Conservation (phyloP, 1,139 yeast genomes). For the Spathaspora sp. region DNA sequence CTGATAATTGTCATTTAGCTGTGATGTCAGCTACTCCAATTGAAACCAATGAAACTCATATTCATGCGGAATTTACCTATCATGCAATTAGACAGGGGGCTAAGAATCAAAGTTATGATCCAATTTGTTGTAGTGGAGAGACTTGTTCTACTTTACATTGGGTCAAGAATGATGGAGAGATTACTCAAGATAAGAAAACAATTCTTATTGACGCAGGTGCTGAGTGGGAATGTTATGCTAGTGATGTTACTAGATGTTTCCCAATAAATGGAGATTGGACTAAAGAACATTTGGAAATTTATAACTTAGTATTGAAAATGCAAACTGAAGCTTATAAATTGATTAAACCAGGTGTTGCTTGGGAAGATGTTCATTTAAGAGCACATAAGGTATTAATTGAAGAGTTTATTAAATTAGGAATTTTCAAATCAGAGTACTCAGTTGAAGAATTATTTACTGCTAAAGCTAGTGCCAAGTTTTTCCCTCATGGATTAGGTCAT, state of each 20-base stretch:
- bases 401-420: constrained; percentile 70
- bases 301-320: constrained; percentile 81
- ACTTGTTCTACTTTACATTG: constrained; percentile 91
- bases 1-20: constrained; percentile 85
- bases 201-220: constrained; percentile 95
- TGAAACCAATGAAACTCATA: constrained; percentile 83
- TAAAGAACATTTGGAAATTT: constrained; percentile 78
- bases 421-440: constrained; percentile 62
- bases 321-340: constrained; percentile 65
- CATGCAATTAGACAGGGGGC: constrained; percentile 95
- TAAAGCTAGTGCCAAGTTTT: constrained; percentile 73
- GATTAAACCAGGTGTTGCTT: constrained; percentile 76
- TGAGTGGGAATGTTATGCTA: constrained; percentile 90
- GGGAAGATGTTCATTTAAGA: constrained; percentile 83
- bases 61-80: constrained; percentile 92
- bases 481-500: constrained; percentile 96
- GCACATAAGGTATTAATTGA: constrained; percentile 79
- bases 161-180: constrained; percentile 73
- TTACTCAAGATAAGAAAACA: constrained; percentile 52
- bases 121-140: constrained; percentile 93
- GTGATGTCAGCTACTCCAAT: constrained; percentile 93
- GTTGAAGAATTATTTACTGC: constrained; percentile 68
- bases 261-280: constrained; percentile 92
- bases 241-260: constrained; percentile 94
- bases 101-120: constrained; percentile 85